Evolutionary conservation across 345 rosid species (phyloP), one percentile per base, ranked within the genome.

Genomic region (Citrus inodora): DNA sequence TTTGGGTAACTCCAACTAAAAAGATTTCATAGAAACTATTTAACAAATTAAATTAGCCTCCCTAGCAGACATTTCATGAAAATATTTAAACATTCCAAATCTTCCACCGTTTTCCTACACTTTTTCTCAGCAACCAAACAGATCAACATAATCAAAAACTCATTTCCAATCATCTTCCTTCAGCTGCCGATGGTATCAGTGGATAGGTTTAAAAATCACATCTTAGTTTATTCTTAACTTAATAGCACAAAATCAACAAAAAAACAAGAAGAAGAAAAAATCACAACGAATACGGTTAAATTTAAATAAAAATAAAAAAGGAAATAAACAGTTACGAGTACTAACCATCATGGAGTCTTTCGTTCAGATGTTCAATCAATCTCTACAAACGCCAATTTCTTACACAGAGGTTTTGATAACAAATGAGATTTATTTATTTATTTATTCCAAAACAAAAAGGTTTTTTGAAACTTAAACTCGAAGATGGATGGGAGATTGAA

Each of bases 281-380:
- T 6, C 42, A 71, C 51, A 46, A 46, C 51, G 17, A 46, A 46
- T 3, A 46, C 51, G 3, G 0, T 13, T 46, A 53, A 32, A 38
- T 19, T 6, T 7, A 21, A 2, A 33, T 3, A 33, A 35, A 37
- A 5, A 32, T 16, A 27, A 48, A 16, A 37, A 21, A 67, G 3
- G 1, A 55, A 55, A 71, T 19, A 58, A 58, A 56, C 6, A 55
- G 7, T 32, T 51, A 1, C 33, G 13, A 67, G 11, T 13, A 58
- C 65, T 35, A 35, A 73, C 76, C 76, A 38, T 33, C 51, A 56
- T 73, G n/a, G 66, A n/a, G 66, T 35, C 76, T 35, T 58, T 58
- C n/a, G 22, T 58, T 60, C 25, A 13, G 33, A 9, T 9, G 14
- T 30, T 71, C 42, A 21, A 32, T 70, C 32, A 46, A 46, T 48